Conservation (phyloP, 805 yeast species). For the Wickerhamiella galacta region DNA sequence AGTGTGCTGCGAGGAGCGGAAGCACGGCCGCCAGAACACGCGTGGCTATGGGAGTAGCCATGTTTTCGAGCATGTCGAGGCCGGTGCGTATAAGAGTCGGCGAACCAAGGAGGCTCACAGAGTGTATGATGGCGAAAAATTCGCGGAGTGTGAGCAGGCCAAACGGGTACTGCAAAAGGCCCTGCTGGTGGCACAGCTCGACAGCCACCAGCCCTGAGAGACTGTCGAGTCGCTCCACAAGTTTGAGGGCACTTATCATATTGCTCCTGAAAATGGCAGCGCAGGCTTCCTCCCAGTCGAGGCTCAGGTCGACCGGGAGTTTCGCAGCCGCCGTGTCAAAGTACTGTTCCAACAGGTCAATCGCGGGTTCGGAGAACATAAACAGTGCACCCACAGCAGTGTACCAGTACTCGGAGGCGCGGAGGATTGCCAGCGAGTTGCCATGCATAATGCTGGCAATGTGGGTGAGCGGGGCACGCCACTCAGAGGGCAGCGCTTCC, state of each 20-base stretch:
- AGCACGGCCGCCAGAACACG: constrained; percentile 5
- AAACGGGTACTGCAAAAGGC: constrained; percentile 6
- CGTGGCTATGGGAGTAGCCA: constrained; percentile 9
- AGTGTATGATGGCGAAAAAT: constrained; percentile 10
- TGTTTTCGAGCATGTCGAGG: constrained; percentile 8
- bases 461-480: constrained; percentile 2
- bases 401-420: constrained; percentile 8
- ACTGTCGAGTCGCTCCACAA: constrained; percentile 8
- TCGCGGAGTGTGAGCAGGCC: constrained; percentile 8
- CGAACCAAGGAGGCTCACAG: constrained; percentile 6
- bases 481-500: neutral
- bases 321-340: constrained; percentile 3
- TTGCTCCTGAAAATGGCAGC: constrained; percentile 9
- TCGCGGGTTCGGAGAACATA: constrained; percentile 10
- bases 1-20: constrained; percentile 9
- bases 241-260: constrained; percentile 8
- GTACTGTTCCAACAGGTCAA: constrained; percentile 5
- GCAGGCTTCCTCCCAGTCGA: constrained; percentile 14
- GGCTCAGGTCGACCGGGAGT: constrained; percentile 5
- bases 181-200: constrained; percentile 10
- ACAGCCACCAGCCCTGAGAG: constrained; percentile 9
- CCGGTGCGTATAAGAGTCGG: constrained; percentile 7
- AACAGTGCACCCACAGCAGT: constrained; percentile 8
- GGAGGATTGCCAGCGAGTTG: constrained; percentile 1
- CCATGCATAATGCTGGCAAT: constrained; percentile 8